Percentiles rank a stretch among this genome's conserved stretches.
These are phyloP conservation scores for Elongisporangium anandrum DNA, from an alignment of 352 stramenopile genomes.

Conservation along the genomic window DNA sequence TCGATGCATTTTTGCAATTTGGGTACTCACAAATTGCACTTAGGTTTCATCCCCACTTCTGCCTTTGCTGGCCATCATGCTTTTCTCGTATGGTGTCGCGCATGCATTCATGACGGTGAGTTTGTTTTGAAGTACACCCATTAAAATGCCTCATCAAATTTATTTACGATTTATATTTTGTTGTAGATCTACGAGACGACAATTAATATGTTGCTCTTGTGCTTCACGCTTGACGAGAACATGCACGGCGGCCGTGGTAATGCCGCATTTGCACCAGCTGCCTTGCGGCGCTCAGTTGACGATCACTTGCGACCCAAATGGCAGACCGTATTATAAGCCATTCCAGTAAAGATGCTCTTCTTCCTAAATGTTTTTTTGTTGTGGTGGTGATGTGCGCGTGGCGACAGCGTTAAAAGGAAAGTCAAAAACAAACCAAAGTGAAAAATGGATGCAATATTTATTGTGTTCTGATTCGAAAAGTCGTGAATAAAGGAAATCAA, in stretches of 20 bases:
- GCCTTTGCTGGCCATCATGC: slow-evolving; percentile 52
- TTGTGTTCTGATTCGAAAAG: too few relatives aligned
- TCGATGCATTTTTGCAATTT: not conserved
- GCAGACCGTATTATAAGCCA: slow-evolving; percentile 62
- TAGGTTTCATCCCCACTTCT: slow-evolving; percentile 59
- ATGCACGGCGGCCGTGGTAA: slow-evolving; percentile 77
- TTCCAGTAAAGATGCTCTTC: not conserved
- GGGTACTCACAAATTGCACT: not conserved
- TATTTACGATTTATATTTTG: not conserved
- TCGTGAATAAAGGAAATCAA: too few relatives aligned
- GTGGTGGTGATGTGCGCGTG: not conserved
- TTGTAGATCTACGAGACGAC: slow-evolving; percentile 83
- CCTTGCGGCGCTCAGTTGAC: slow-evolving; percentile 72
- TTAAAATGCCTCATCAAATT: not conserved
- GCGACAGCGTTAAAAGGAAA: not conserved
- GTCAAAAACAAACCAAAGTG: not conserved
- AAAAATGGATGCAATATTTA: not conserved
- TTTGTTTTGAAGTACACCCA: not conserved
- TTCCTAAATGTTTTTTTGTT: not conserved
- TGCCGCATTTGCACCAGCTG: slow-evolving; percentile 47
- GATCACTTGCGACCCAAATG: slow-evolving; percentile 82
- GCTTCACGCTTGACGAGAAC: slow-evolving; percentile 82
- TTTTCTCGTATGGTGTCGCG: slow-evolving; percentile 77
- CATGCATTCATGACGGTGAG: slow-evolving; percentile 79
- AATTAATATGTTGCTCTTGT: slow-evolving; percentile 83